phyloP scores from a whole-genome alignment of 2,329 filamentous ascomycete genomes.

The Penicillium sp. region DNA sequence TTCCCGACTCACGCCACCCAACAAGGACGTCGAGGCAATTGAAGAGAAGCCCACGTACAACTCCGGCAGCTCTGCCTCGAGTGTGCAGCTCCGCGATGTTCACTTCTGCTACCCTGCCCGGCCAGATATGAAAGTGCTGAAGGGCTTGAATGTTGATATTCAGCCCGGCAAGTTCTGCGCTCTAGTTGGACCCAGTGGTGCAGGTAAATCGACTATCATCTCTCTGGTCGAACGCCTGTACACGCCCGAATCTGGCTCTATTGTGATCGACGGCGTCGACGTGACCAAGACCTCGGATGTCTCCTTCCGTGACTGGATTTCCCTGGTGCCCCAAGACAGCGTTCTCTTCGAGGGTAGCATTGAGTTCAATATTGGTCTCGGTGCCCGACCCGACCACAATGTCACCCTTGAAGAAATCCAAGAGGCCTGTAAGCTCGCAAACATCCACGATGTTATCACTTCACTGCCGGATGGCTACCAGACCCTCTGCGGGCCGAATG shows the following conservation, averaged over 20 bases:
- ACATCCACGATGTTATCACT: conserved; percentile 67
- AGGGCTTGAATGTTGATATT: conserved; percentile 56
- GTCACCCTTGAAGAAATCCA: conserved; percentile 61
- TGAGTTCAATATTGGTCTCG: conserved; percentile 48
- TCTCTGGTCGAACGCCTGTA: conserved; percentile 57
- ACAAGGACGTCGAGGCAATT: conserved; percentile 23
- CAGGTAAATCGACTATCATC: conserved; percentile 66
- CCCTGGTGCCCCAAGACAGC: conserved; percentile 49
- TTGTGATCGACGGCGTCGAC: conserved; percentile 53
- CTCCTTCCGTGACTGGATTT: conserved; percentile 45
- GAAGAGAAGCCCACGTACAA: conserved; percentile 17
- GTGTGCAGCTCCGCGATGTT: conserved; percentile 58
- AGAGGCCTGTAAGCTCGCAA: conserved; percentile 64
- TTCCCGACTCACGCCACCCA: conserved; percentile 2
- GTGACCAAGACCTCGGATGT: conserved; percentile 40
- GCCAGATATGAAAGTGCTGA: conserved; percentile 58
- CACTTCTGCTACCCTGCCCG: conserved; percentile 65
- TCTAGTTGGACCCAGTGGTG: conserved; percentile 66
- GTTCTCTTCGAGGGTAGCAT: conserved; percentile 49
- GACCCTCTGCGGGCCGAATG: conserved; percentile 53
- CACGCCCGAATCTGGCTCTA: conserved; percentile 47
- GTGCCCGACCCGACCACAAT: conserved; percentile 52
- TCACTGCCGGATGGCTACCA: conserved; percentile 59
- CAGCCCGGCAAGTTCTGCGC: conserved; percentile 42
- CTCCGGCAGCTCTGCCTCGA: conserved; percentile 31